Conservation (phyloP, 495 filamentous ascomycete genomes). For the Hyphodiscus hymeniophilus region DNA sequence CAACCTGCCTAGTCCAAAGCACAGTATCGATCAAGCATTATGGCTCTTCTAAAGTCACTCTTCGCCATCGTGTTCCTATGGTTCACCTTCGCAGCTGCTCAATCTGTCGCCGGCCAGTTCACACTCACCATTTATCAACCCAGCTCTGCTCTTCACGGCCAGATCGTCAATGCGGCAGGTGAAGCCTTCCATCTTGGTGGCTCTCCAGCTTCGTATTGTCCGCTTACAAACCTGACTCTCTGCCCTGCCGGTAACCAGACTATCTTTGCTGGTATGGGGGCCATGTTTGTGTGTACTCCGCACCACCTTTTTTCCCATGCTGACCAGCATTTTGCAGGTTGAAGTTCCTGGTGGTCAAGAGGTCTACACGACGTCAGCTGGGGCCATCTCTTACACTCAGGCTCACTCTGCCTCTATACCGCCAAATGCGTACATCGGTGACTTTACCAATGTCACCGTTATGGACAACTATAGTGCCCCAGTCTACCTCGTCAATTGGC, state of each 20-base stretch:
- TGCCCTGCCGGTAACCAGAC: conserved; percentile 6
- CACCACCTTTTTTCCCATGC: background rate
- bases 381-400: conserved; percentile 50
- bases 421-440: conserved; percentile 37
- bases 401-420: conserved; percentile 55
- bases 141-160: conserved; percentile 5
- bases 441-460: conserved; percentile 28
- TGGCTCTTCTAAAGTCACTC: background rate
- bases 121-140: conserved; percentile 4
- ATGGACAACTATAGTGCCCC: background rate
- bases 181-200: conserved; percentile 10
- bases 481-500: conserved; percentile 5
- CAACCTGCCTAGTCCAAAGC: no score
- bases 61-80: background rate
- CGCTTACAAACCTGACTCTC: background rate
- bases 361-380: conserved; percentile 49
- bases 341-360: conserved; percentile 62
- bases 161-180: conserved; percentile 11
- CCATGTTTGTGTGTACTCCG: conserved; percentile 2
- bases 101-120: background rate
- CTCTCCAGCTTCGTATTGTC: conserved; percentile 9
- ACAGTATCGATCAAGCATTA: no score
- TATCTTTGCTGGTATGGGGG: conserved; percentile 4
- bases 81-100: background rate
- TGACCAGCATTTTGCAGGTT: conserved; percentile 24